Base-by-base conservation (phyloP, 768 basidiomycete species). In the Boletus tomentosulus region DNA sequence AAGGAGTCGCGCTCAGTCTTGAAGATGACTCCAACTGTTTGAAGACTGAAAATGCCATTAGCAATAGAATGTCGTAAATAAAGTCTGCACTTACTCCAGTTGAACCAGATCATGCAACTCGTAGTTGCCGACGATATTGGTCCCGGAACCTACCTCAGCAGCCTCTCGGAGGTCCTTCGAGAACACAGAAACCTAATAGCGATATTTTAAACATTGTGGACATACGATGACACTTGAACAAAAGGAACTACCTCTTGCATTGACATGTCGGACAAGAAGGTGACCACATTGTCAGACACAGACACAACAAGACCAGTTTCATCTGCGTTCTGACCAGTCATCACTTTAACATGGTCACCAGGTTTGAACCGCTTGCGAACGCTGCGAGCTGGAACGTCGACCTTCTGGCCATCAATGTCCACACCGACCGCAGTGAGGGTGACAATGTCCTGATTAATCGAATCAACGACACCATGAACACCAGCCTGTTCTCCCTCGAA, bases 301-400 rank as follows among this genome's bases (percentile, higher is more conserved):
- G 92, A 87, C 24, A 98, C 89, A 35, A 99, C 96, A 62, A 98
- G 78, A 74, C 97, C 97, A 3, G 94, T 95, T 71, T 97, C 95
- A 63, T 97, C 92, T 8, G 84, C 82, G 65, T 98, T 97, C 71
- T 93, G 86, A 24, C 97, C 97, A 15, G 86, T 80, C 86, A 98
- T 93, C 53, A 98, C 96, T 73, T 98, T 98, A 72, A 99, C 93
- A 64, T 99, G 97, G 72, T 98, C 96, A 65, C 97, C 97, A 51
- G 93, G 81, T 67, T 92, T 94, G 78, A 99, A 98, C 42, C 87
- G 79, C 73, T 99, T 99, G 62, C 95, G 78, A 3, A 98, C 94
- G 67, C 89, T 89, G 51, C 89, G 78, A 1, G 92, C 90, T 10
- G 89, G 87, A 8, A 95, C 79, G 54, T 94, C 91, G 51, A 95